Conservation (phyloP, 495 filamentous ascomycete species). For the Geopyxis carbonaria region DNA sequence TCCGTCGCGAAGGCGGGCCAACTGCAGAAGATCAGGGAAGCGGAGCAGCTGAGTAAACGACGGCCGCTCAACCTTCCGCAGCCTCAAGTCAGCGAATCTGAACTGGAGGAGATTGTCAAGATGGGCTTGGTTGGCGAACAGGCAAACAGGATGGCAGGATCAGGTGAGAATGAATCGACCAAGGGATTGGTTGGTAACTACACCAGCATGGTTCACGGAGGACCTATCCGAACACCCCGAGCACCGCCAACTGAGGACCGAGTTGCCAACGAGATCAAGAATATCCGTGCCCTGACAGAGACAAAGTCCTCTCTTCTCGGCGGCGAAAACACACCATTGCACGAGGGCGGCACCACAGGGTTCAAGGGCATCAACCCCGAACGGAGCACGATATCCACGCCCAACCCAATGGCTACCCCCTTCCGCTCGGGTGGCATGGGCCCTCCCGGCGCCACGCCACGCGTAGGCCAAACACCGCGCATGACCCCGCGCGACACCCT, state of each 20-base stretch:
- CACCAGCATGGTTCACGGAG: conserved; percentile 56
- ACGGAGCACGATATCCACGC: conserved; percentile 65
- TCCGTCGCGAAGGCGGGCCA: conserved; percentile 90
- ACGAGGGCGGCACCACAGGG: conserved; percentile 66
- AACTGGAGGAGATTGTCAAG: conserved; percentile 96
- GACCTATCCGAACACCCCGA: conserved; percentile 79
- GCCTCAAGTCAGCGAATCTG: conserved; percentile 79
- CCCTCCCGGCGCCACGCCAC: conserved; percentile 65
- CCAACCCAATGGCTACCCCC: conserved; percentile 89
- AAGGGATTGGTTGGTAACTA: conserved; percentile 77
- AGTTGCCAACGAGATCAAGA: conserved; percentile 89
- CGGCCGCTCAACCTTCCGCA: conserved; percentile 59
- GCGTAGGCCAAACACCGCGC: conserved; percentile 75
- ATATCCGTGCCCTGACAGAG: conserved; percentile 81
- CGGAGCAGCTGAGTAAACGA: conserved; percentile 89
- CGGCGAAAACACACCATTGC: conserved; percentile 79
- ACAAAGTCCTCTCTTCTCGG: conserved; percentile 91
- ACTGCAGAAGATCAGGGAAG: conserved; percentile 88
- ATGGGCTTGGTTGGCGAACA: conserved; percentile 91
- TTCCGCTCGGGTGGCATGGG: conserved; percentile 56
- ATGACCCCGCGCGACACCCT: conserved; percentile 84
- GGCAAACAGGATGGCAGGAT: conserved; percentile 55
- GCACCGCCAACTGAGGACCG: conserved; percentile 85
- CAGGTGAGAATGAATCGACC: conserved; percentile 71
- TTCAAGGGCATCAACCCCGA: conserved; percentile 75